These are phyloP conservation scores for Penicillium manginii DNA, from an alignment of 495 filamentous ascomycete species.

Conservation along the genomic window DNA sequence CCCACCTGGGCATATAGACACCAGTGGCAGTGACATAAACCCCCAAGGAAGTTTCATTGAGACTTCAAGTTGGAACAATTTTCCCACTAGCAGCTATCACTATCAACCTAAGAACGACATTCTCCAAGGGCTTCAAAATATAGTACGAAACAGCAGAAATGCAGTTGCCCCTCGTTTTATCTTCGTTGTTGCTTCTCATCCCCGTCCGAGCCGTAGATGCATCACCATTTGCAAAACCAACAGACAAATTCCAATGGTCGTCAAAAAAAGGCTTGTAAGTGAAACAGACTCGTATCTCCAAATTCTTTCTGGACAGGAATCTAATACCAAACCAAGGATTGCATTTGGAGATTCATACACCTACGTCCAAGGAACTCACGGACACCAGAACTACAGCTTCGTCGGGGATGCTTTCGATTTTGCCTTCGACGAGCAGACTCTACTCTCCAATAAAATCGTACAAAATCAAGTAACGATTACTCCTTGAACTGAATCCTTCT, in stretches of 20 bases:
- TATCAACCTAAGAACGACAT: not conserved
- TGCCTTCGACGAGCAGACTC: conserved; percentile 38
- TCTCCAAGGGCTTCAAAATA: too few species aligned
- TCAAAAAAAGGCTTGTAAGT: conserved; percentile 37
- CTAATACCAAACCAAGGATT: conserved; percentile 15
- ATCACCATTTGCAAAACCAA: conserved; percentile 7
- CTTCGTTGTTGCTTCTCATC: not conserved
- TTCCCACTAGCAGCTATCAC: not conserved
- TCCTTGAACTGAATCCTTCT: not conserved
- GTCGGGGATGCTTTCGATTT: conserved; percentile 49
- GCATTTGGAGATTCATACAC: conserved; percentile 63
- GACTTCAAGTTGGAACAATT: too few species aligned
- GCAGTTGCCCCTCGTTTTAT: not conserved
- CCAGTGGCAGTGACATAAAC: too few species aligned
- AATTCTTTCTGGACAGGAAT: not conserved
- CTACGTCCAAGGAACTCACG: conserved; percentile 54
- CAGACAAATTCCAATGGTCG: conserved; percentile 35
- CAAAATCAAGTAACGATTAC: conserved; percentile 47
- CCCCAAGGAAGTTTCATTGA: too few species aligned
- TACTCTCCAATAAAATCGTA: conserved; percentile 52
- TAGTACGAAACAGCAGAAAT: not conserved
- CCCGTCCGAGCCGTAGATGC: not conserved
- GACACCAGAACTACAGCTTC: conserved; percentile 52
- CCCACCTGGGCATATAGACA: too few species aligned
- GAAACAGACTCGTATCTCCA: not conserved